phyloP scores from a whole-genome alignment of 1,284 basidiomycete species.

The Naganishia sp. region DNA sequence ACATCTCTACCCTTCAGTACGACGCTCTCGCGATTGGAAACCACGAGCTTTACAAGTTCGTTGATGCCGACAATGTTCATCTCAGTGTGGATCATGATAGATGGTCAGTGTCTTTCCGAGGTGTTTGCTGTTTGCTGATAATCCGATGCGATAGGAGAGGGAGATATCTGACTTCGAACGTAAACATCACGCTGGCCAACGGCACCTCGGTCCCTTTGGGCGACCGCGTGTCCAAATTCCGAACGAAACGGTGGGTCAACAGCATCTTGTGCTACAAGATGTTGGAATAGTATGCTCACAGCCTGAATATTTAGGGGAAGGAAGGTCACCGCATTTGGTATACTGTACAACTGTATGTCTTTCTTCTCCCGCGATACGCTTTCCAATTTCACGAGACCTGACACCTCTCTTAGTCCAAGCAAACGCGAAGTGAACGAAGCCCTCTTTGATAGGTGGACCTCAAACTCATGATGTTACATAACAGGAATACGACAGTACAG shows the following conservation, averaged over 20 bases:
- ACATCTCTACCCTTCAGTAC: slow-evolving; percentile 73
- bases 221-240: slow-evolving; percentile 71
- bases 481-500: slow-evolving; percentile 69
- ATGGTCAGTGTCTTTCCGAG: slow-evolving; percentile 46
- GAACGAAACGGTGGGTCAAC: slow-evolving; percentile 64
- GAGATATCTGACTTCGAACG: slow-evolving; percentile 78
- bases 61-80: slow-evolving; percentile 68
- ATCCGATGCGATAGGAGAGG: slow-evolving; percentile 58
- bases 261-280: neutral
- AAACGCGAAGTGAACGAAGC: slow-evolving; percentile 40
- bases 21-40: slow-evolving; percentile 85
- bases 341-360: slow-evolving; percentile 64
- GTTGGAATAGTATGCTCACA: neutral
- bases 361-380: neutral
- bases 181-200: slow-evolving; percentile 71
- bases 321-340: slow-evolving; percentile 74
- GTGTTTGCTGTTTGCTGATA: slow-evolving; percentile 34
- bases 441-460: neutral
- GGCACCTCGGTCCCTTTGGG: slow-evolving; percentile 56
- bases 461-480: slow-evolving; percentile 56
- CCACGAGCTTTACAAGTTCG: slow-evolving; percentile 82
- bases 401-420: slow-evolving; percentile 41
- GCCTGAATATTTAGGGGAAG: slow-evolving; percentile 56
- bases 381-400: neutral
- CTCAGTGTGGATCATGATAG: slow-evolving; percentile 27